These are phyloP conservation scores for Gymnopilus dilepis DNA, from an alignment of 768 basidiomycete species.

Conservation along the genomic window DNA sequence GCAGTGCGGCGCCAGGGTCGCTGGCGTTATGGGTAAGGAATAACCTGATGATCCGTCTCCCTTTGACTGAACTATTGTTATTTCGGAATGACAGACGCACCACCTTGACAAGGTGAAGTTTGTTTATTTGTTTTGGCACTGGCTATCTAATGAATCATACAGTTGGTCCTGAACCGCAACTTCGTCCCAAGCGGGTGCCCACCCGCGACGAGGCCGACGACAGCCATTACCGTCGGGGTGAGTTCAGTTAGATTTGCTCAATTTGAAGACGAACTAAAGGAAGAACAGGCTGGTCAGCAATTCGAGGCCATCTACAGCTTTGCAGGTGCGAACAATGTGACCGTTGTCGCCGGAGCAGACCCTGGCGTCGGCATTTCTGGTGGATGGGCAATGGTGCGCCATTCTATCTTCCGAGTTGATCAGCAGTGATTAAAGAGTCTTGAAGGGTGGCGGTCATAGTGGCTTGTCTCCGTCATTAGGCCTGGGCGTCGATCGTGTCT, in stretches of 20 bases:
- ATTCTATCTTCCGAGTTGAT: not conserved
- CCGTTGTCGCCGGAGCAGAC: constrained; percentile 25
- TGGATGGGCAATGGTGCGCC: constrained; percentile 26
- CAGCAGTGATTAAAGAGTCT: not conserved
- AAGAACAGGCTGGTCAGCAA: constrained; percentile 22
- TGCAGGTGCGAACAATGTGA: constrained; percentile 21
- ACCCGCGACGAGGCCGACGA: constrained; percentile 11
- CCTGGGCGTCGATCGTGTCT: constrained; percentile 24
- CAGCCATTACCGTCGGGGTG: constrained; percentile 30
- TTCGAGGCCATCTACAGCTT: constrained; percentile 22
- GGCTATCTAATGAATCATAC: not conserved
- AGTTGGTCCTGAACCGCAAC: constrained; percentile 26
- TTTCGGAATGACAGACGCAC: constrained; percentile 21
- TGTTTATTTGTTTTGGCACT: not conserved
- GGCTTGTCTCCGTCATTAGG: constrained; percentile 22
- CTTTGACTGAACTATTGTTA: not conserved
- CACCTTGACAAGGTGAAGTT: constrained; percentile 17
- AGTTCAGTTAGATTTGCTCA: not conserved
- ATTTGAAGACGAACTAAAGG: constrained; percentile 7
- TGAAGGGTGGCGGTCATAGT: constrained; percentile 25
- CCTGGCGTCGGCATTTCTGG: constrained; percentile 27
- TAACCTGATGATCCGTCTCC: not conserved
- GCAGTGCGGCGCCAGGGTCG: constrained; percentile 18
- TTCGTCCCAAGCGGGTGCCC: constrained; percentile 27
- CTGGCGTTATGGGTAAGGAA: constrained; percentile 19